Base-by-base conservation (phyloP, 257 asterid species). In the Galeopsis tetrahit region DNA sequence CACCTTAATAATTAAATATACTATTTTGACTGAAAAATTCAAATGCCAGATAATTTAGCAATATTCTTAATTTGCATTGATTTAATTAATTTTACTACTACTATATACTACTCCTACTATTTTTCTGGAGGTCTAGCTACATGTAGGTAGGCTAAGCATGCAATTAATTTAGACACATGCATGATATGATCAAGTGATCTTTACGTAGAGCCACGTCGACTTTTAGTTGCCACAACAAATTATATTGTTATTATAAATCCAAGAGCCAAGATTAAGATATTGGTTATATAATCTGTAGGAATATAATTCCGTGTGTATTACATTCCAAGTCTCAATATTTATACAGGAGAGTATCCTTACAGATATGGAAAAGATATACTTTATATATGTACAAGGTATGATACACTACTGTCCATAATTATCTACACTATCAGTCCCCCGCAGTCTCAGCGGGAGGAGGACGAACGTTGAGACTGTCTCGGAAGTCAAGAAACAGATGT, bases 161-260 rank as follows among this genome's bases (percentile, higher is more conserved):
- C 75, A 66, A 52, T 44, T 75, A 66, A 49, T 69, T 13, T 4
- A 10, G 2, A 34, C 72, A 62, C 53, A 65, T 48, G 81, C n/a
- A n/a, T n/a, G n/a, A n/a, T n/a, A 48, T n/a, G n/a, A 49, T 62
- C 66, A 58, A 58, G 64, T 60, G 15, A 57, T 77, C 35, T n/a
- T 46, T 42, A 44, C 4, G 56, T 49, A 13, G 56, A 66, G 70
- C 74, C 75, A 75, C 78, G 78, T 77, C 81, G 56, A 66, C 75
- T 51, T 58, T 72, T 28, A 59, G 60, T 60, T 67, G 69, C 66
- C 78, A 60, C 68, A 14, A 65, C 52, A 49, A 39, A 51, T 38
- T 21, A 21, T 21, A 21, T 21, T 21, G 28, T 21, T 58, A 8
- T 13, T 17, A 32, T 77, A 49, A 64, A 21, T 77, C 46, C 64